Conservation (phyloP, 2,329 filamentous ascomycete genomes). For the Aureobasidium vineae region DNA sequence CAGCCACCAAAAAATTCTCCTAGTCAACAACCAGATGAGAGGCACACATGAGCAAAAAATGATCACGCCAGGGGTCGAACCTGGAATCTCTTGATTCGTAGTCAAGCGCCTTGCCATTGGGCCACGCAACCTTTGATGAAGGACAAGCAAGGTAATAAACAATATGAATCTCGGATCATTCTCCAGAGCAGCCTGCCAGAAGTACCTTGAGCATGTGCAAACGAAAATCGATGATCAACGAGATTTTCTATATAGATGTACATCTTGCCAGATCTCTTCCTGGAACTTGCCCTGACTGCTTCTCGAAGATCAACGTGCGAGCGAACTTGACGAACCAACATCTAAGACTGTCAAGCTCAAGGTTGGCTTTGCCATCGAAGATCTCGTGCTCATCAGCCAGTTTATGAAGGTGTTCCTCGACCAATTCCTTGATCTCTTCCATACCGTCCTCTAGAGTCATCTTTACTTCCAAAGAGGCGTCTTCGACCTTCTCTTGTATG, state of each 20-base stretch:
- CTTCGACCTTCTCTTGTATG: conserved; percentile 9
- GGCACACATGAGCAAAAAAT: conserved; percentile 1
- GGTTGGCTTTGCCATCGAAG: conserved; percentile 4
- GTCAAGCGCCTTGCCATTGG: conserved; percentile 60
- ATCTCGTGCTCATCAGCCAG: not conserved
- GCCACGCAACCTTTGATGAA: conserved; percentile 40
- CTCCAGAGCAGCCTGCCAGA: too few relatives aligned
- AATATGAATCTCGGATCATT: too few relatives aligned
- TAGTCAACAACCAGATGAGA: too few relatives aligned
- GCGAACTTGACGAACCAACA: conserved; percentile 20
- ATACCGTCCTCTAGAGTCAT: conserved; percentile 8
- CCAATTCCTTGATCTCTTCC: not conserved
- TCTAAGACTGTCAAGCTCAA: not conserved
- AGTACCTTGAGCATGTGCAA: too few relatives aligned
- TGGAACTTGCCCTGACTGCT: not conserved
- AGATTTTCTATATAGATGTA: not conserved
- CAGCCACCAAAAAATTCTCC: not conserved
- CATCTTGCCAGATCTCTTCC: not conserved
- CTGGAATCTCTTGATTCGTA: conserved; percentile 43
- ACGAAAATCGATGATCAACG: too few relatives aligned
- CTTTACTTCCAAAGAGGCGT: conserved; percentile 10
- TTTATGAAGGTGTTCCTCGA: not conserved
- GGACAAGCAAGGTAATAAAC: not conserved
- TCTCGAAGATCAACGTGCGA: not conserved
- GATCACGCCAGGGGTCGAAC: conserved; percentile 28